Evolutionary conservation across 768 basidiomycete species (phyloP).

Genomic region (Terana coerulea): DNA sequence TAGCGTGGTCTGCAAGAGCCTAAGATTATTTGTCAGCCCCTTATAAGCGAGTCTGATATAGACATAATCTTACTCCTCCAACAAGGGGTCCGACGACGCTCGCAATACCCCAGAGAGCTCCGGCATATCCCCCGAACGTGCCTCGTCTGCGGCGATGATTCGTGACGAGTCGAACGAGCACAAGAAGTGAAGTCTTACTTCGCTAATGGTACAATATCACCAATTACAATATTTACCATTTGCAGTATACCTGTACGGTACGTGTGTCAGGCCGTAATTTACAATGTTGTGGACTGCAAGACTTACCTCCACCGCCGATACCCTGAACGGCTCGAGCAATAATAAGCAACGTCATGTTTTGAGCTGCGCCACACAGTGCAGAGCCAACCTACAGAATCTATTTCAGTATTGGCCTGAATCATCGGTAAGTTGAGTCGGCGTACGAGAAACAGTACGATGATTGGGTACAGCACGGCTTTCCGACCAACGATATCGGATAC

Average conservation of each 20-base stretch:
- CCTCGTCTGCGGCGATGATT: conserved; percentile 38
- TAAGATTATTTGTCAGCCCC: too few species aligned
- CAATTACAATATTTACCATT: conserved; percentile 33
- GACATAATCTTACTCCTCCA: too few species aligned
- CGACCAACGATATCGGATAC: conserved; percentile 29
- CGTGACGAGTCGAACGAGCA: too few species aligned
- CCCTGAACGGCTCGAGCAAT: conserved; percentile 39
- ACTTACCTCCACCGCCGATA: conserved; percentile 34
- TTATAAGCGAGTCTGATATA: too few species aligned
- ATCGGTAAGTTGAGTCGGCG: neutral
- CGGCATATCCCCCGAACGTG: conserved; percentile 33
- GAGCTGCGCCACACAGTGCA: conserved; percentile 39
- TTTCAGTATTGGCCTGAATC: neutral
- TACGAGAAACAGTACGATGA: conserved; percentile 36
- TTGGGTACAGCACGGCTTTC: conserved; percentile 33
- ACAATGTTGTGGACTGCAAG: neutral
- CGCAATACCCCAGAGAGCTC: conserved; percentile 38
- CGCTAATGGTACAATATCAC: conserved; percentile 35
- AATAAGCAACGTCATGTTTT: conserved; percentile 40
- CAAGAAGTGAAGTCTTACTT: conserved; percentile 31
- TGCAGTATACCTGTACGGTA: conserved; percentile 23
- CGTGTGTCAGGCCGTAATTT: neutral
- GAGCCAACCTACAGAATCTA: conserved; percentile 28
- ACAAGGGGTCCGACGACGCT: conserved; percentile 4
- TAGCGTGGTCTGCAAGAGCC: neutral